Percentiles rank a stretch among this genome's conserved stretches.
Conservation (phyloP, 202 grass and related monocot species). For the Setaria italica region DNA sequence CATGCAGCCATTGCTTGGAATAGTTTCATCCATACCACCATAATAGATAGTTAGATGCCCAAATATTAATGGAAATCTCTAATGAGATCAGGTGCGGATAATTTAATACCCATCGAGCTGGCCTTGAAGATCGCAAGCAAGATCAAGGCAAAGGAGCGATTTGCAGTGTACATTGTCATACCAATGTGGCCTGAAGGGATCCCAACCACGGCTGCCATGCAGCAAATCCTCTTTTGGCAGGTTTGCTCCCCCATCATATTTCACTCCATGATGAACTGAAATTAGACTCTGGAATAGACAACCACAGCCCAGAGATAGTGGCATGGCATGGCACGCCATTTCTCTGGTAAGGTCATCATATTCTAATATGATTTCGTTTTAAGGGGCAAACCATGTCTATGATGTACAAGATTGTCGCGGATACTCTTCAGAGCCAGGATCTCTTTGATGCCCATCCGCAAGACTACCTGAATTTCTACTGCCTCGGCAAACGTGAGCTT, state of each 20-base stretch:
- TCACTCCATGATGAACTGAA: background rate
- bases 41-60: background rate
- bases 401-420: constrained; percentile 90
- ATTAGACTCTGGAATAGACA: background rate
- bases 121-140: constrained; percentile 90
- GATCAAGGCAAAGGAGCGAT: constrained; percentile 75
- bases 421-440: constrained; percentile 67
- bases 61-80: constrained; percentile 15
- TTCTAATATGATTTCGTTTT: background rate
- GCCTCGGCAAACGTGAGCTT: constrained; percentile 82
- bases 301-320: background rate
- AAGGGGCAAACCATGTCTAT: constrained; percentile 94
- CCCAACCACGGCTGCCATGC: constrained; percentile 78
- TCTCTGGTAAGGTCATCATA: background rate
- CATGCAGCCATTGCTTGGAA: background rate
- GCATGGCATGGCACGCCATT: background rate
- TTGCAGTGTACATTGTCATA: constrained; percentile 83
- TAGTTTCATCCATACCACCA: background rate
- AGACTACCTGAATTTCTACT: constrained; percentile 97
- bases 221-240: constrained; percentile 98
- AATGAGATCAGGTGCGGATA: constrained; percentile 76
- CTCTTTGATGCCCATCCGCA: constrained; percentile 72
- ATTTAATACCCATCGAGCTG: constrained; percentile 93
- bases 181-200: constrained; percentile 97
- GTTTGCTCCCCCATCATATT: constrained; percentile 42